phyloP scores from a whole-genome alignment of 345 rosid species.

The Nephelium lappaceum region DNA sequence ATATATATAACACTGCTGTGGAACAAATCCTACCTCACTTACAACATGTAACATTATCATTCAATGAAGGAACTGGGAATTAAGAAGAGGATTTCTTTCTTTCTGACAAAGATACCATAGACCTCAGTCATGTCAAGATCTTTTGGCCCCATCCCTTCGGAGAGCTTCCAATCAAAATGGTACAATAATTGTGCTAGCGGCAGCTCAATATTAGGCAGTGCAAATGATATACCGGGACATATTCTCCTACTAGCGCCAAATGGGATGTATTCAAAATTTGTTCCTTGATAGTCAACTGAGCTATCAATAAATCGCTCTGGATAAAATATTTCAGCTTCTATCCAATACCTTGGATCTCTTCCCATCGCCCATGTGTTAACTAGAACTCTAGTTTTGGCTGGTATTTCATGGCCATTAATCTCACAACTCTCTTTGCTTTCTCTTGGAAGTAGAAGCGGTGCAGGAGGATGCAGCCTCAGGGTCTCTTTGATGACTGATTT shows the following conservation, averaged over 20 bases:
- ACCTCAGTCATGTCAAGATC: conserved; percentile 28
- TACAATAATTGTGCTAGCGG: conserved; percentile 18
- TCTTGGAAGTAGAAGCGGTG: conserved; percentile 10
- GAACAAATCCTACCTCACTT: no score
- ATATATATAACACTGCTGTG: no score
- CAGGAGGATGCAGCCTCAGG: conserved; percentile 16
- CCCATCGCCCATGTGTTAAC: conserved; percentile 23
- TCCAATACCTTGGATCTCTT: conserved; percentile 26
- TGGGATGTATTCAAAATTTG: conserved; percentile 24
- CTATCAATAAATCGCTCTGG: conserved; percentile 27
- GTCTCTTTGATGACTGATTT: conserved; percentile 25
- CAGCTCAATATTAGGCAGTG: conserved; percentile 19
- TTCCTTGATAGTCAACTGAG: conserved; percentile 25
- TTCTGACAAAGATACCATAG: not conserved
- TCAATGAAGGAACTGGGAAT: not conserved
- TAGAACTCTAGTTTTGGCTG: conserved; percentile 17
- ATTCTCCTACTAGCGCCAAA: conserved; percentile 38
- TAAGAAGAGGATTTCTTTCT: conserved; percentile 2
- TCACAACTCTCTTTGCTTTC: not conserved
- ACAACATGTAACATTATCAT: no score
- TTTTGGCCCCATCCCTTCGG: not conserved
- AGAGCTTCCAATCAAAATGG: conserved; percentile 27
- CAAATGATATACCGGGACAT: conserved; percentile 26
- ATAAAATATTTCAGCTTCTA: conserved; percentile 2
- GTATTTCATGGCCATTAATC: conserved; percentile 21